phyloP scores from a whole-genome alignment of 805 yeast genomes.

The Priceomyces carsonii region DNA sequence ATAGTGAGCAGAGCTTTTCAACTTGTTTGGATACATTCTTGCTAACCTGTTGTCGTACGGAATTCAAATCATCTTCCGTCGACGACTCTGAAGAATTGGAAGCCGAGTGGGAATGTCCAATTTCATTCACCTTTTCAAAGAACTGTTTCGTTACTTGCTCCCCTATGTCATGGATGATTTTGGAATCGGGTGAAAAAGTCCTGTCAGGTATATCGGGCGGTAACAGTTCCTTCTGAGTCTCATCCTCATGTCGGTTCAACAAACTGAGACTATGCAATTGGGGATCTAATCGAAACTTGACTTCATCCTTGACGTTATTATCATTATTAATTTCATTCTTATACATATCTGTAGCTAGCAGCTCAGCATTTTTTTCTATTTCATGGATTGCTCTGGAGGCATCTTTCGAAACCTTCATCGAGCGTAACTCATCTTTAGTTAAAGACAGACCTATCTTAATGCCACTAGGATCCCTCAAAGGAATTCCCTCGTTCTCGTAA shows the following conservation, averaged over 20 bases:
- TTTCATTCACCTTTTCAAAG: constrained; percentile 32
- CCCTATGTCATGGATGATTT: constrained; percentile 33
- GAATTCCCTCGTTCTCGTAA: constrained; percentile 5
- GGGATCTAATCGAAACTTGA: not conserved
- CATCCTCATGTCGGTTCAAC: not conserved
- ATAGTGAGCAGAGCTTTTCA: constrained; percentile 18
- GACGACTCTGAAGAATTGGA: constrained; percentile 17
- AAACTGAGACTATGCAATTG: not conserved
- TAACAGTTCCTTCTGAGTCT: not conserved
- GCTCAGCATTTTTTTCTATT: not conserved
- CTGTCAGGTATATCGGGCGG: not conserved
- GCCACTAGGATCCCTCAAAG: constrained; percentile 1
- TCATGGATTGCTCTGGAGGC: constrained; percentile 1
- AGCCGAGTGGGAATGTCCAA: constrained; percentile 18
- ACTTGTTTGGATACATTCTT: constrained; percentile 33
- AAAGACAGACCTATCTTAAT: not conserved
- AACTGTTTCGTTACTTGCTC: constrained; percentile 34
- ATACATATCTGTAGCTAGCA: not conserved
- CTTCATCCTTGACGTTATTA: not conserved
- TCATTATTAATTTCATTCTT: not conserved
- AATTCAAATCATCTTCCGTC: constrained; percentile 17
- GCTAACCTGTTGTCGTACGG: constrained; percentile 30
- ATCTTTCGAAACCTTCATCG: not conserved
- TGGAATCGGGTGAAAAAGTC: constrained; percentile 11
- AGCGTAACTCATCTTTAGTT: not conserved